phyloP scores from a whole-genome alignment of 306 rosid genomes.

The Rosa multiflora region DNA sequence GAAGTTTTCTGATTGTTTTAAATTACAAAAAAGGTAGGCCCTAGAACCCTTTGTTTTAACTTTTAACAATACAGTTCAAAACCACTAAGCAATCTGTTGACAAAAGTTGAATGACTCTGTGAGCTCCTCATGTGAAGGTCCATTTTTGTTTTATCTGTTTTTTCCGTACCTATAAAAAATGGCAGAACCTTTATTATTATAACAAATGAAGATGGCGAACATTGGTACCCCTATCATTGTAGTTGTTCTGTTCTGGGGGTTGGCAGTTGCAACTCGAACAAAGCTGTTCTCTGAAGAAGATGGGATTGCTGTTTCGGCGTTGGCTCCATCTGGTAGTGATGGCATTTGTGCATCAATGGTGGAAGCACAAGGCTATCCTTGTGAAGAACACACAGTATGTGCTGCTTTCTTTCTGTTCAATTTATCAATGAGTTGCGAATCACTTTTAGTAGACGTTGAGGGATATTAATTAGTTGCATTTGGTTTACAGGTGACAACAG shows the following conservation, averaged over 20 bases:
- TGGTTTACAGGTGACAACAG: constrained; percentile 49
- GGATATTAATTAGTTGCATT: constrained; percentile 8
- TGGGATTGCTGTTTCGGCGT: constrained; percentile 12
- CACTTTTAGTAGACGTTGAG: neutral
- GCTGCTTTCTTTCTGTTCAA: constrained; percentile 9
- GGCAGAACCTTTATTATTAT: neutral
- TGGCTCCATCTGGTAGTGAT: constrained; percentile 12
- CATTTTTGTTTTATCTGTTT: constrained; percentile 27
- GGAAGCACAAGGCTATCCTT: constrained; percentile 49
- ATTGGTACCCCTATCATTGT: constrained; percentile 10
- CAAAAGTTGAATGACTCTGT: constrained; percentile 9
- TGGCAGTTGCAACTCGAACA: constrained; percentile 25
- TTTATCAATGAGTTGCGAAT: constrained; percentile 23
- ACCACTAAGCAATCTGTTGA: constrained; percentile 15
- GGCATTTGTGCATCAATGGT: constrained; percentile 60
- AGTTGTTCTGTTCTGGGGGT: constrained; percentile 23
- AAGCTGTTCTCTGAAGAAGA: neutral
- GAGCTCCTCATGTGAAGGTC: constrained; percentile 23
- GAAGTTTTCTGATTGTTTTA: neutral
- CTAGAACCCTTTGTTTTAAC: constrained; percentile 14
- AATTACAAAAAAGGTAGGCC: constrained; percentile 14
- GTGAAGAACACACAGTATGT: constrained; percentile 56
- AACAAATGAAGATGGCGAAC: constrained; percentile 36
- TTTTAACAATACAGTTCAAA: constrained; percentile 21
- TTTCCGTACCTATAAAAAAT: constrained; percentile 20